phyloP scores from a whole-genome alignment of 192 early-diverging fungal species.

The Funneliformis mosseae region DNA sequence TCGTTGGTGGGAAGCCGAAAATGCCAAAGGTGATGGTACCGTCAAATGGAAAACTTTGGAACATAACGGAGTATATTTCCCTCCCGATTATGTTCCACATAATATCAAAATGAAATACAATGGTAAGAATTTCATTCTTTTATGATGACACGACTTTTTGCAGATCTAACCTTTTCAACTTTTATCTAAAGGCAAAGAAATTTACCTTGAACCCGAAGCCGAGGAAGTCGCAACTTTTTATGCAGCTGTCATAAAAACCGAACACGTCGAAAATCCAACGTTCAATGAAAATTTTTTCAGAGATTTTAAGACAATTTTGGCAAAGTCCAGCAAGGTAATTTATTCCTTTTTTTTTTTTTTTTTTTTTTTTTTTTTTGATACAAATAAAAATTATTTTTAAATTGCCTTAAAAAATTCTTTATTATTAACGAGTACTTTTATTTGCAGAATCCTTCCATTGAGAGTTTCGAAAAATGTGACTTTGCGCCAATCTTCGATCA shows the following conservation, averaged over 20 bases:
- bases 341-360: neutral
- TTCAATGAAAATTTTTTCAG: conserved; percentile 93
- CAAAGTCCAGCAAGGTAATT: conserved; percentile 60
- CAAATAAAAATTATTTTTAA: neutral
- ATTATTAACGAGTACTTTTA: neutral
- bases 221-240: conserved; percentile 97
- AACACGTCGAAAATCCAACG: conserved; percentile 77
- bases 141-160: conserved; percentile 7
- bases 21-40: conserved; percentile 54
- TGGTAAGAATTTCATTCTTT: conserved; percentile 45
- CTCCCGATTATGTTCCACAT: conserved; percentile 89
- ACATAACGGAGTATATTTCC: conserved; percentile 89
- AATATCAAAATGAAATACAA: conserved; percentile 87
- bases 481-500: conserved; percentile 85
- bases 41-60: conserved; percentile 87
- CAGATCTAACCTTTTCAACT: neutral
- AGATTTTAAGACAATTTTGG: conserved; percentile 78
- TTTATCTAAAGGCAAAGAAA: conserved; percentile 42
- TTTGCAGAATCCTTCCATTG: conserved; percentile 66
- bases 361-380: too few relatives aligned
- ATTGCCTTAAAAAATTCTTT: neutral
- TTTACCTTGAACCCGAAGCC: conserved; percentile 69
- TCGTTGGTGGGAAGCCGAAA: conserved; percentile 74
- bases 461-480: conserved; percentile 82
- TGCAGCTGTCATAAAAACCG: conserved; percentile 83